phyloP scores from a whole-genome alignment of 139 green algal genomes.

The Micromonas commoda region DNA sequence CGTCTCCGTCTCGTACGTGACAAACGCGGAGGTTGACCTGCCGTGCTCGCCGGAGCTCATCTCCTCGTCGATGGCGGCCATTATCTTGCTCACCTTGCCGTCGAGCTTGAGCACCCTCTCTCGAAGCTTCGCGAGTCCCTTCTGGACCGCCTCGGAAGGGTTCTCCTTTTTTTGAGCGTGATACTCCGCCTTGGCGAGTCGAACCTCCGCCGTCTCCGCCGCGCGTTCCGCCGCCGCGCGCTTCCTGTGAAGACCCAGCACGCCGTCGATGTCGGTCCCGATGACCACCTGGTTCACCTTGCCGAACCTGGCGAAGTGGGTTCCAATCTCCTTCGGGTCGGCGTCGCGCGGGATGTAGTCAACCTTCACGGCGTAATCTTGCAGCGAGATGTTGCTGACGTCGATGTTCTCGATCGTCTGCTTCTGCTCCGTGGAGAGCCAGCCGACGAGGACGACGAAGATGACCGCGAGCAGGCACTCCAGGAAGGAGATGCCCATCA shows the following conservation, averaged over 20 bases:
- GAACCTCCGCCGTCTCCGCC: neutral
- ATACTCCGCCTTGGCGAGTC: no score
- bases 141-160: no score
- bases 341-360: neutral
- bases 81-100: no score
- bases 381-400: neutral
- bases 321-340: neutral
- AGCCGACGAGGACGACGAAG: neutral
- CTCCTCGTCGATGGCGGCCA: no score
- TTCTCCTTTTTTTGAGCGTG: no score
- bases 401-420: neutral
- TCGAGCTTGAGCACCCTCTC: no score
- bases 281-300: neutral
- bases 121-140: no score
- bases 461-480: neutral
- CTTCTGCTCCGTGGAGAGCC: neutral
- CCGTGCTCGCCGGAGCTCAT: no score
- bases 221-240: neutral
- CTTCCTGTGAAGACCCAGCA: neutral
- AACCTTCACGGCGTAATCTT: neutral
- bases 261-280: neutral
- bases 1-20: neutral
- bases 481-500: no score
- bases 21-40: neutral
- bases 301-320: neutral